These are phyloP conservation scores for Sordariomycetes sp. DNA, from an alignment of 2,329 filamentous ascomycete genomes.

Conservation along the genomic window DNA sequence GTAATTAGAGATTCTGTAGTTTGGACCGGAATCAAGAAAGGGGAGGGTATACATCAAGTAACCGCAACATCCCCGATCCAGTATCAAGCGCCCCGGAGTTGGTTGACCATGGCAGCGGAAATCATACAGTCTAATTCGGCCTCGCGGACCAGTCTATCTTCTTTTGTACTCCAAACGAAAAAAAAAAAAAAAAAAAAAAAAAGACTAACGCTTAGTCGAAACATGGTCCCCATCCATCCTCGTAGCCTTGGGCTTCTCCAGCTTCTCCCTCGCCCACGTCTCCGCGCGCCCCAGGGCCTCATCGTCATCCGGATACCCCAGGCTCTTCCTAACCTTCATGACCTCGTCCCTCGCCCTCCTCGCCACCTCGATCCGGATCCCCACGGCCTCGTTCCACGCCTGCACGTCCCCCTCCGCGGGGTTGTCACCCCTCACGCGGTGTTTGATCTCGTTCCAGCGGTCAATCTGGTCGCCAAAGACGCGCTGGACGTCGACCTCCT, in stretches of 20 bases:
- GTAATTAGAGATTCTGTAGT: too few species aligned
- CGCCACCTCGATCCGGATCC: conserved; percentile 63
- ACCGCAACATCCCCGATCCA: too few species aligned
- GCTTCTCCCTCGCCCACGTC: conserved; percentile 52
- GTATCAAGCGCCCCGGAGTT: too few species aligned
- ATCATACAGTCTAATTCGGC: background rate
- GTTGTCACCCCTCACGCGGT: conserved; percentile 10
- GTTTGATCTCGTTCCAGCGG: conserved; percentile 45
- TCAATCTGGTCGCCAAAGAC: conserved; percentile 66
- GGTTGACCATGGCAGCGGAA: too few species aligned
- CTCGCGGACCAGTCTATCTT: background rate
- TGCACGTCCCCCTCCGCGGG: conserved; percentile 41
- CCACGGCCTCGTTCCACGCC: conserved; percentile 60
- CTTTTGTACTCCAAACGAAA: too few species aligned
- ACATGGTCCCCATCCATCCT: conserved; percentile 10
- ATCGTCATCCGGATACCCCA: conserved; percentile 71
- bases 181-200: too few species aligned
- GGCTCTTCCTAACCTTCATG: conserved; percentile 56
- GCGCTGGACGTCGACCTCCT: conserved; percentile 57
- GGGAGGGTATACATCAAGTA: too few species aligned
- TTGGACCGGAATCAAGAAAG: too few species aligned
- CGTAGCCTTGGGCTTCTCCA: conserved; percentile 10
- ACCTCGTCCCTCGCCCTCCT: conserved; percentile 67
- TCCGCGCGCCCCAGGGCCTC: conserved; percentile 63
- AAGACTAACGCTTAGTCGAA: conserved; percentile 1